Evolutionary conservation across 805 yeast species (phyloP).

Genomic region (Hanseniaspora jakobsenii): DNA sequence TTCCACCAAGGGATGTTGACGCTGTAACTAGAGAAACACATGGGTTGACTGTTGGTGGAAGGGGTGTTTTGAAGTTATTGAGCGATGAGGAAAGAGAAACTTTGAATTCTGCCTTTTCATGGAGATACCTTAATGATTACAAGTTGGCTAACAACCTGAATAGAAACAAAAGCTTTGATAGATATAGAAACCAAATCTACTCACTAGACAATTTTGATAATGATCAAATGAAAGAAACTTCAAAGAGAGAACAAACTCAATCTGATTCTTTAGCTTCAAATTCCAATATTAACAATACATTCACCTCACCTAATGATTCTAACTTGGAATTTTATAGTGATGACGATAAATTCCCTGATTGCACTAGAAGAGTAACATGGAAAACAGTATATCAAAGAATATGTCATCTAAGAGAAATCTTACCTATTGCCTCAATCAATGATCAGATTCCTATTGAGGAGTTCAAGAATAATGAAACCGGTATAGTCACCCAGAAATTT

Average conservation of each 20-base stretch:
- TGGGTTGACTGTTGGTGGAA: conserved; percentile 13
- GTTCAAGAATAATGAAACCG: conserved; percentile 23
- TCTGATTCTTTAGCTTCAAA: no score
- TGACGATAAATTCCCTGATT: conserved; percentile 1
- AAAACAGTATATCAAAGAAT: conserved; percentile 44
- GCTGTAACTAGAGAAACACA: conserved; percentile 15
- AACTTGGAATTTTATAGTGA: not conserved
- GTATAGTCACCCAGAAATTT: not conserved
- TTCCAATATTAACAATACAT: not conserved
- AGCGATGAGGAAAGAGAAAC: conserved; percentile 16
- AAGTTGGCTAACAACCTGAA: not conserved
- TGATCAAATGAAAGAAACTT: no score
- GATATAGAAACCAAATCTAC: no score
- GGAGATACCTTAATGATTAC: conserved; percentile 15
- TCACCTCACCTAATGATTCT: not conserved
- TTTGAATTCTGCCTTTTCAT: conserved; percentile 2
- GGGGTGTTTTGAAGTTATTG: conserved; percentile 15
- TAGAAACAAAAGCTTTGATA: no score
- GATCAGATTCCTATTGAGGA: conserved; percentile 67
- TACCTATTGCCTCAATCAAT: conserved; percentile 82
- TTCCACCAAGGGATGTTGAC: conserved; percentile 63
- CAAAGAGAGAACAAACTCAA: no score
- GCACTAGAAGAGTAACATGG: conserved; percentile 2
- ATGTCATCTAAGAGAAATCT: conserved; percentile 80
- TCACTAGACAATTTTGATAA: no score